A percentile compares a stretch with the other conserved stretches of the same genome.
These are phyloP conservation scores for Xylaria sp. DNA, from an alignment of 2,329 filamentous ascomycete genomes.

Conservation along the genomic window DNA sequence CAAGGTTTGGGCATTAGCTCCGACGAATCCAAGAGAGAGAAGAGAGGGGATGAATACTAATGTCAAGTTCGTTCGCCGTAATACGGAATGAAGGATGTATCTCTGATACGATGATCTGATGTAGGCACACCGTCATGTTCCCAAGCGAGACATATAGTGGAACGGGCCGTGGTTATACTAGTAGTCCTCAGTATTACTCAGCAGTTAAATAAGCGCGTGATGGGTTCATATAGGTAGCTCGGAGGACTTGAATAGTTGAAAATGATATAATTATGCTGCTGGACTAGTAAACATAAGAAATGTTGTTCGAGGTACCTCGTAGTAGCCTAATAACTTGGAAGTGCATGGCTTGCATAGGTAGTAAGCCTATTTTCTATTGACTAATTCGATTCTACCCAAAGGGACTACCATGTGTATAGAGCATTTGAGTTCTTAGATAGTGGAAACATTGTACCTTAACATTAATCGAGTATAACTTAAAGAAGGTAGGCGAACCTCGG, in stretches of 20 bases:
- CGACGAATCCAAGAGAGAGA: slow-evolving; percentile 44
- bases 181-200: not conserved
- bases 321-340: not conserved
- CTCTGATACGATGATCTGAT: not conserved
- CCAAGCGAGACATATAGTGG: not conserved
- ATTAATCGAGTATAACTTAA: no score
- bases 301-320: not conserved
- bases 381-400: no score
- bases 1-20: slow-evolving; percentile 39
- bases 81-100: slow-evolving; percentile 7
- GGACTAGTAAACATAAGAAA: no score
- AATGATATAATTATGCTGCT: no score
- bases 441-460: no score
- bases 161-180: not conserved
- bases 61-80: slow-evolving; percentile 38
- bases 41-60: slow-evolving; percentile 41
- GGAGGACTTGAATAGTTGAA: not conserved
- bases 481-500: no score
- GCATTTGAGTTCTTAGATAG: no score
- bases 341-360: not conserved
- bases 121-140: no score
- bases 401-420: no score
- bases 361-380: not conserved
- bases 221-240: not conserved
- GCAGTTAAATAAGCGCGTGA: not conserved